Conservation (phyloP, 495 filamentous ascomycete genomes). For the Xylaria curta region DNA sequence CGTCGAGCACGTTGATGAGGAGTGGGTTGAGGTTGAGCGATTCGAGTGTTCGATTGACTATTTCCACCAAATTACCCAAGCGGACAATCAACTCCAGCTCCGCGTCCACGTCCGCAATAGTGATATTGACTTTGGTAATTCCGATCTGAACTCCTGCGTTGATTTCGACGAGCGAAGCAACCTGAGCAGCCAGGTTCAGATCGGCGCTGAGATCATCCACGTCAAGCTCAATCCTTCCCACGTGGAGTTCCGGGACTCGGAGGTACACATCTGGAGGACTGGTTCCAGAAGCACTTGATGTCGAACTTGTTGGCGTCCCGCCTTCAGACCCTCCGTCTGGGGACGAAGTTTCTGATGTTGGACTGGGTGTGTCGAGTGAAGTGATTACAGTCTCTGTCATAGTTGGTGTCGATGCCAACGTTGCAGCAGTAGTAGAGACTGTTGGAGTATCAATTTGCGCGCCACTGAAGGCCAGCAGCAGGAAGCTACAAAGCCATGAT, state of each 20-base stretch:
- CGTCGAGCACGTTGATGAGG: constrained; percentile 59
- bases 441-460: constrained; percentile 37
- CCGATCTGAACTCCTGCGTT: constrained; percentile 61
- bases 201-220: constrained; percentile 61
- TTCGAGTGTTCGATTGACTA: constrained; percentile 62
- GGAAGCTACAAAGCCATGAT: constrained; percentile 33
- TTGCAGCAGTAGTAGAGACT: not conserved
- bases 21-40: constrained; percentile 64
- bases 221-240: constrained; percentile 61
- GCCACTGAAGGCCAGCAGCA: constrained; percentile 30
- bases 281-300: constrained; percentile 27
- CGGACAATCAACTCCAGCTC: constrained; percentile 63
- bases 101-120: constrained; percentile 61
- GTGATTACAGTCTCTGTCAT: not conserved
- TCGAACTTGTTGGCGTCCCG: constrained; percentile 30
- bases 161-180: constrained; percentile 60
- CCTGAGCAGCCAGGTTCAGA: constrained; percentile 61
- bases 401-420: not conserved
- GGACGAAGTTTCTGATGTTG: constrained; percentile 33
- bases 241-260: constrained; percentile 59
- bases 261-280: constrained; percentile 60
- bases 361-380: not conserved
- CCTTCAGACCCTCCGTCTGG: not conserved
- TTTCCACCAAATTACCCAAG: constrained; percentile 61
- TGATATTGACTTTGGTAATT: constrained; percentile 63